Conservation (phyloP, 805 yeast species). For the Isabelozyma pseudorhagii region DNA sequence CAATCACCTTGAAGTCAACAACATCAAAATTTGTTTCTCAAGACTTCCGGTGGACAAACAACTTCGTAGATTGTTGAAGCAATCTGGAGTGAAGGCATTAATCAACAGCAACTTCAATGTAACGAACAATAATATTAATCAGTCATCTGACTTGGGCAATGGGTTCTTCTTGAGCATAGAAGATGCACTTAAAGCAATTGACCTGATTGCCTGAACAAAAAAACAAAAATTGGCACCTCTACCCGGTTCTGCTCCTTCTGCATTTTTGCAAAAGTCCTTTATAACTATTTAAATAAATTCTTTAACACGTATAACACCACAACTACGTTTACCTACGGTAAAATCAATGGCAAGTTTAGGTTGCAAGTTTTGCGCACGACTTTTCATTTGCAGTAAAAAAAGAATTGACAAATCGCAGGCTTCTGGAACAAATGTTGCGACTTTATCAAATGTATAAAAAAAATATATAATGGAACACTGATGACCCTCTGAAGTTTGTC, state of each 20-base stretch:
- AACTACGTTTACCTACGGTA: no score
- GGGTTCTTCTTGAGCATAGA: conserved; percentile 50
- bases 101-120: conserved; percentile 14
- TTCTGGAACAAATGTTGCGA: background rate
- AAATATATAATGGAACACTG: background rate
- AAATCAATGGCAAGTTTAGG: background rate
- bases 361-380: background rate
- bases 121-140: background rate
- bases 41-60: conserved; percentile 49
- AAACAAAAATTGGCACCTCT: no score
- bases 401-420: background rate
- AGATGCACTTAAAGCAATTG: conserved; percentile 52
- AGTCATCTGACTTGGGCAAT: conserved; percentile 12
- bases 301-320: no score
- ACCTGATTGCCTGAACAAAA: conserved; percentile 6
- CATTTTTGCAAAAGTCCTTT: background rate
- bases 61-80: conserved; percentile 48
- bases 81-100: conserved; percentile 50
- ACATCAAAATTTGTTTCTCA: conserved; percentile 57
- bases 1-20: conserved; percentile 47
- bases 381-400: background rate
- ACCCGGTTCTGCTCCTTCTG: background rate
- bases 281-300: no score
- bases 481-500: background rate
- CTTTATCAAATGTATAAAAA: background rate